Evolutionary conservation across 768 basidiomycete genomes (phyloP), one percentile per base, ranked within the genome.

Genomic region (Boletus vinaceobasis): DNA sequence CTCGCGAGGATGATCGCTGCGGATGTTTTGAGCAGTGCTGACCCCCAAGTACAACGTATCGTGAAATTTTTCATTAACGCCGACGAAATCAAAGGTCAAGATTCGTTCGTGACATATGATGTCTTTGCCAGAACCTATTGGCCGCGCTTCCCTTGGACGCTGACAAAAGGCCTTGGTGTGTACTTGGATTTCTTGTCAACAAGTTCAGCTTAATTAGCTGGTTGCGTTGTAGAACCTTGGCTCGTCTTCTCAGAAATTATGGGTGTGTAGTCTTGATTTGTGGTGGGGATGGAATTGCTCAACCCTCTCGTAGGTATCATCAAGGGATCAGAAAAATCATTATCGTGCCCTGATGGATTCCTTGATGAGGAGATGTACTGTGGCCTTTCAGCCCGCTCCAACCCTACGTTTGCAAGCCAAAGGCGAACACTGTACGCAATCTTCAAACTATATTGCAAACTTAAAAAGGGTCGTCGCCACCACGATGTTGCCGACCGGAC

Each of bases 161-260:
- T 82, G 37, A 79, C 71, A 1, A 84, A 80, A 57, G 75, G 75
- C 3, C 68, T 88, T 13, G 80, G 87, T 86, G 40, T 32, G 56
- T 47, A 69, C 49, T 23, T 35, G 5, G 3, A 51, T 29, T 17
- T 31, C 13, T 29, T 14, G 1, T 33, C 11, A 5, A 33, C 8
- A 13, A 13, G 17, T 7, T n/a, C 3, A 32, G 26, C 45, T 43
- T 44, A 19, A 48, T 31, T 0, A 23, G 8, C 46, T 48, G 21
- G 47, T 17, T 29, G 27, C 10, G 14, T 50, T 3, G 43, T 48
- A 89, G 87, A 85, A 64, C 77, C 86, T 2, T 73, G 79, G 13
- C 69, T 85, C 4, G 84, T 86, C 0, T 89, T 80, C 61, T 81
- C 79, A 36, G 85, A 89, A 61, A 68, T 89, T 26, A 76, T 88